Conservation (phyloP, 2,329 filamentous ascomycete genomes). For the Tolypocladium ophioglossoides region DNA sequence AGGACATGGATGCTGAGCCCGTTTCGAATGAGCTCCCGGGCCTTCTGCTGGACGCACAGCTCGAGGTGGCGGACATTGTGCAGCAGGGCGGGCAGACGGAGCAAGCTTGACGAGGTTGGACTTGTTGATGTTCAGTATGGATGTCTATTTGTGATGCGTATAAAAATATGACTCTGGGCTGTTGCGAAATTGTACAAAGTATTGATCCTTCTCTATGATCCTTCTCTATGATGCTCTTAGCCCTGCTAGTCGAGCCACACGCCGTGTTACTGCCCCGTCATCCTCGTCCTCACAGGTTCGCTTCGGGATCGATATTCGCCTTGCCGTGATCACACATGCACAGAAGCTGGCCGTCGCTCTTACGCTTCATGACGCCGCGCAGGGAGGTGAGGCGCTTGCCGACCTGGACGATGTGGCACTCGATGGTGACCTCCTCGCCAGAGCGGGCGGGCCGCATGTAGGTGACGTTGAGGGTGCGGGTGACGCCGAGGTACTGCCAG, state of each 20-base stretch:
- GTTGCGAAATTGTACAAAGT: neutral
- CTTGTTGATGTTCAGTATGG: neutral
- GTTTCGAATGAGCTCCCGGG: constrained; percentile 13
- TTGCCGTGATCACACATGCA: constrained; percentile 55
- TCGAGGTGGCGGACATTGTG: constrained; percentile 8
- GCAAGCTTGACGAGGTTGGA: neutral
- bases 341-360: constrained; percentile 40
- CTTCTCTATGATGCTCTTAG: too few species aligned
- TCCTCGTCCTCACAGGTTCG: constrained; percentile 14
- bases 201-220: neutral
- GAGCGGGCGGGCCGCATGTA: constrained; percentile 52
- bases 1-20: constrained; percentile 15
- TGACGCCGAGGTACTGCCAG: constrained; percentile 54
- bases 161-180: neutral
- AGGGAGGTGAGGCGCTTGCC: constrained; percentile 44
- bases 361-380: constrained; percentile 42
- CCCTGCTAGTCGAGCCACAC: neutral
- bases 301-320: constrained; percentile 43
- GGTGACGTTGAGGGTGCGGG: constrained; percentile 53
- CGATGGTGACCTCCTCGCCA: constrained; percentile 39
- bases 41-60: constrained; percentile 13
- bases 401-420: constrained; percentile 46
- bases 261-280: neutral
- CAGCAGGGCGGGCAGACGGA: neutral
- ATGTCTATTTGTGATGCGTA: neutral